phyloP scores from a whole-genome alignment of 108 stramenopile species.

The Skeletonema costatum region DNA sequence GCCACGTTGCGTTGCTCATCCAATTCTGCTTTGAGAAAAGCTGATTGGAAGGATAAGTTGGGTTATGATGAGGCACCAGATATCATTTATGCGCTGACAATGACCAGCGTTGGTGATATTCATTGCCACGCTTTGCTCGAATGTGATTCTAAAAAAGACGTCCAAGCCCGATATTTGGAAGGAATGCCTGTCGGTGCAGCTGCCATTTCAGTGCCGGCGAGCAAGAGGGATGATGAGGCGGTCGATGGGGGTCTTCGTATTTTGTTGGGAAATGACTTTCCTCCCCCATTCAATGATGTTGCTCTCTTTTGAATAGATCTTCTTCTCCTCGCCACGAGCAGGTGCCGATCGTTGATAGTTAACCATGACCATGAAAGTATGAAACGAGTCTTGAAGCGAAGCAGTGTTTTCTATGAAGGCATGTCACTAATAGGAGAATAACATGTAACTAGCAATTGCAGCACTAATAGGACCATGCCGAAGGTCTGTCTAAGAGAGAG shows the following conservation, averaged over 20 bases:
- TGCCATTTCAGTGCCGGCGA: constrained; percentile 42
- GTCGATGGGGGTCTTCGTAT: constrained; percentile 5
- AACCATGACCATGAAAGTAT: too few relatives aligned
- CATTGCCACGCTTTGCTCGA: constrained; percentile 62
- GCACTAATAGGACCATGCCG: too few relatives aligned
- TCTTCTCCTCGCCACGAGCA: background rate
- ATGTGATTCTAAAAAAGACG: constrained; percentile 25
- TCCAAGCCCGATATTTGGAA: constrained; percentile 15
- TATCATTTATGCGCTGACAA: constrained; percentile 53
- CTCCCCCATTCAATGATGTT: constrained; percentile 31
- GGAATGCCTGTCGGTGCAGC: constrained; percentile 59
- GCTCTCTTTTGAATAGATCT: background rate
- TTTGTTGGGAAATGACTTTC: constrained; percentile 32
- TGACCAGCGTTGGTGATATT: constrained; percentile 73
- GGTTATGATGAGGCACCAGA: constrained; percentile 18
- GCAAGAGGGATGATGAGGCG: background rate
- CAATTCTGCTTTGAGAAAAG: constrained; percentile 12
- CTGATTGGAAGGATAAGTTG: constrained; percentile 9
- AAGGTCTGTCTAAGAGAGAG: too few relatives aligned
- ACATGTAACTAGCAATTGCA: too few relatives aligned
- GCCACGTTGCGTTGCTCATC: constrained; percentile 39
- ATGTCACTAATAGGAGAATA: too few relatives aligned
- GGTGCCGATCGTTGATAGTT: too few relatives aligned
- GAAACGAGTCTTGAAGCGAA: too few relatives aligned
- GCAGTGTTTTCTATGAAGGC: too few relatives aligned